Evolutionary conservation across 2,329 filamentous ascomycete genomes (phyloP).

Genomic region (Colletotrichum spinosum): DNA sequence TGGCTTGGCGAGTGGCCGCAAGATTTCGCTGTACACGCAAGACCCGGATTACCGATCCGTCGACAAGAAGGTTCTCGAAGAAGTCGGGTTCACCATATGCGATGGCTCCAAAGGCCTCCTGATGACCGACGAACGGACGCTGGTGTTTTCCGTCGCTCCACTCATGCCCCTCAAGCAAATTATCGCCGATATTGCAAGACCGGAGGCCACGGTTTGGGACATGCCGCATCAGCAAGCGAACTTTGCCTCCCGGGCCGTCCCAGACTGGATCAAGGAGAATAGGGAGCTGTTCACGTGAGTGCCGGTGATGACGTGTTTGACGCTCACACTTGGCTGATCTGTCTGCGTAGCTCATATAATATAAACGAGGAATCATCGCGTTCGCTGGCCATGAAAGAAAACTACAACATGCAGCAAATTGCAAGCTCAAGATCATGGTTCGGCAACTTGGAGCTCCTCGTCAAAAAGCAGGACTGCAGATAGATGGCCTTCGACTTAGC

Average conservation of each 20-base stretch:
- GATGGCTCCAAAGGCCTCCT: slow-evolving; percentile 38
- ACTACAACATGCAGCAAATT: no score
- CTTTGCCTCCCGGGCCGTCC: background rate
- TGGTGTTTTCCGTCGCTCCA: slow-evolving; percentile 37
- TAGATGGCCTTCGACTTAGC: no score
- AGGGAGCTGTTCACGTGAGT: no score
- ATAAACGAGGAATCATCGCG: no score
- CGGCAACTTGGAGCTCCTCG: no score
- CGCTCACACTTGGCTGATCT: no score
- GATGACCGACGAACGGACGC: slow-evolving; percentile 36
- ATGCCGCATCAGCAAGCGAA: background rate
- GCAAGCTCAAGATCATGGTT: no score
- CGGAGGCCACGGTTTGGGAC: slow-evolving; percentile 40
- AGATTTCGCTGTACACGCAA: slow-evolving; percentile 8
- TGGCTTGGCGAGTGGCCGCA: background rate
- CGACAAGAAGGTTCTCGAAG: background rate
- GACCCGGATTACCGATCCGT: slow-evolving; percentile 5
- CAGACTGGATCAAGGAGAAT: no score
- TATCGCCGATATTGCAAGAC: slow-evolving; percentile 38
- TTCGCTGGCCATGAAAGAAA: no score
- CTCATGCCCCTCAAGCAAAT: slow-evolving; percentile 41
- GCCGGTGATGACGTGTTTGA: no score
- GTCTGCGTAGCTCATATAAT: no score
- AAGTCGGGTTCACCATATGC: slow-evolving; percentile 30
- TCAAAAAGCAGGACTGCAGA: no score